Evolutionary conservation across 441 rosid genomes (phyloP).

Genomic region (Adansonia rubrostipa): DNA sequence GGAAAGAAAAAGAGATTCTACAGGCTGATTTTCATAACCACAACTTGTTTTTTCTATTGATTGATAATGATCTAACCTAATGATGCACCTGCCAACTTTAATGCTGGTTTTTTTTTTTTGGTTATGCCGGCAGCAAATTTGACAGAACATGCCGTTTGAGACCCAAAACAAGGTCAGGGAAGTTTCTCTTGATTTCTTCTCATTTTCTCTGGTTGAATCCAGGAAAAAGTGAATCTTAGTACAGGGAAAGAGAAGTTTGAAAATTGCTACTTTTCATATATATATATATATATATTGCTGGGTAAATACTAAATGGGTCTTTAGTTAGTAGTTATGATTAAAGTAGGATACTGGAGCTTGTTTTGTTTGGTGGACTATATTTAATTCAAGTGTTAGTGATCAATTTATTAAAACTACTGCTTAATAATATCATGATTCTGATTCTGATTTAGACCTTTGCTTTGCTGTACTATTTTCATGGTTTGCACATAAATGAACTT

Average conservation of each 20-base stretch:
- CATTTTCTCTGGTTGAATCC: neutral
- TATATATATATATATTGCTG: slow-evolving; percentile 3
- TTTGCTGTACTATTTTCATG: neutral
- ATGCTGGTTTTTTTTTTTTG: neutral
- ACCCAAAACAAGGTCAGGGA: neutral
- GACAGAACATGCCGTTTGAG: neutral
- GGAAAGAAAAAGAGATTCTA: neutral
- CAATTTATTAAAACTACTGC: neutral
- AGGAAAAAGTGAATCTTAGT: slow-evolving; percentile 25
- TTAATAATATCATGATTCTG: neutral
- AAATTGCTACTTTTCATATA: slow-evolving; percentile 45
- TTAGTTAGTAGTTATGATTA: neutral
- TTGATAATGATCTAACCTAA: neutral
- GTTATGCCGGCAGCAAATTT: neutral
- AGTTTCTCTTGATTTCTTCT: neutral
- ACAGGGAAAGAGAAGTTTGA: slow-evolving; percentile 28
- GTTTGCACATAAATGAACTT: neutral
- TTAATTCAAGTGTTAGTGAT: neutral
- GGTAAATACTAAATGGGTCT: slow-evolving; percentile 14
- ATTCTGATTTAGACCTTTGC: neutral
- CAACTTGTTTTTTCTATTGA: slow-evolving; percentile 15
- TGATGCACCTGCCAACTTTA: neutral
- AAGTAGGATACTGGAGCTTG: neutral
- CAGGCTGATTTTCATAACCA: slow-evolving; percentile 17
- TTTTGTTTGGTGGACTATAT: neutral